phyloP scores from a whole-genome alignment of 2,329 filamentous ascomycete species.

The Sclerotinia glacialis region DNA sequence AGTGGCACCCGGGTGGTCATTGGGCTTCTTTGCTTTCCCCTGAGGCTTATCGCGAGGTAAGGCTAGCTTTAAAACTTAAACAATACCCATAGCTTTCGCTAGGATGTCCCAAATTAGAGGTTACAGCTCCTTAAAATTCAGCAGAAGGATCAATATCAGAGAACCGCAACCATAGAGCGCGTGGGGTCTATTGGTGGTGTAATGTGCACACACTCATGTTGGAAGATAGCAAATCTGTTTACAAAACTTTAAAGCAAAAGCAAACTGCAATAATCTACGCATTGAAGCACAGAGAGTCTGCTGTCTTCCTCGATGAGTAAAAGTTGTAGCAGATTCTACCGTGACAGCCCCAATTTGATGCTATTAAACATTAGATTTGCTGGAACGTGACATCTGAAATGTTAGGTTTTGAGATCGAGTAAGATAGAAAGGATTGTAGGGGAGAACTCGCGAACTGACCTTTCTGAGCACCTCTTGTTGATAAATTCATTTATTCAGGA shows the following conservation, averaged over 20 bases:
- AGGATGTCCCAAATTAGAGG: rapidly evolving
- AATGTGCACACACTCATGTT: neutral
- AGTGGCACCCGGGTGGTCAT: too few relatives aligned
- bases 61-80: neutral
- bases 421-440: neutral
- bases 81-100: neutral
- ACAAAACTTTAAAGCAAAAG: too few relatives aligned
- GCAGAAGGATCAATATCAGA: too few relatives aligned
- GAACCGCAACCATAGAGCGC: too few relatives aligned
- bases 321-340: neutral
- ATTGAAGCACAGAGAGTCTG: neutral
- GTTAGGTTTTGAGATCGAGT: too few relatives aligned
- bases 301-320: neutral
- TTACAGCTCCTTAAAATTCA: neutral
- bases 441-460: neutral
- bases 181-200: neutral
- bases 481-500: neutral
- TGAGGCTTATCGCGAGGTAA: neutral
- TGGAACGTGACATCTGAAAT: too few relatives aligned
- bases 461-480: neutral
- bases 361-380: neutral
- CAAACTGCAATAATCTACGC: too few relatives aligned
- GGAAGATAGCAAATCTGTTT: too few relatives aligned
- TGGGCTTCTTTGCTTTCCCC: neutral
- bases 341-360: neutral